Evolutionary conservation across 257 asterid species (phyloP).

Genomic region (Verbena officinalis): DNA sequence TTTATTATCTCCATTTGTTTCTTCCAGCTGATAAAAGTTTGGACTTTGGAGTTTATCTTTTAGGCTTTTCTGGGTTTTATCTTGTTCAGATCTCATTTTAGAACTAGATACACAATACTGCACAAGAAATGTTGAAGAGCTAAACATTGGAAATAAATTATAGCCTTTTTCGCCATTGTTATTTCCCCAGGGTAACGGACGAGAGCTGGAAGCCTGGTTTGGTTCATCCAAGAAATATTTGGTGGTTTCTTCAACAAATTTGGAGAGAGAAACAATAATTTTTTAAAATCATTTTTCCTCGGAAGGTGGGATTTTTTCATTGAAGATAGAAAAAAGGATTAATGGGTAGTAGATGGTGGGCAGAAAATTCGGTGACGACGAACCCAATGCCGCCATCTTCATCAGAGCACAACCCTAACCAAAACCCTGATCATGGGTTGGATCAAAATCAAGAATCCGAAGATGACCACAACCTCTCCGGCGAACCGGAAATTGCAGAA

Average conservation of each 20-base stretch:
- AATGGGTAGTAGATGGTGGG: conserved; percentile 84
- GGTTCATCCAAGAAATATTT: conserved; percentile 31
- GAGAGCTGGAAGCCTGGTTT: conserved; percentile 25
- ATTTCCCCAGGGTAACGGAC: background rate
- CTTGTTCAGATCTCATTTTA: conserved; percentile 24
- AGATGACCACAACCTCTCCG: conserved; percentile 40
- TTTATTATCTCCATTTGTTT: too few species aligned
- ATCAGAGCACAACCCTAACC: conserved; percentile 43
- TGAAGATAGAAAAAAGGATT: conserved; percentile 11
- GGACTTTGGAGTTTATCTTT: conserved; percentile 8
- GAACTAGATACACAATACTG: background rate
- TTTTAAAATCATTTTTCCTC: conserved; percentile 18
- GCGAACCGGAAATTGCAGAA: conserved; percentile 39
- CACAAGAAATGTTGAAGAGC: background rate
- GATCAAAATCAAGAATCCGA: conserved; percentile 34
- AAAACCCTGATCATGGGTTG: conserved; percentile 41
- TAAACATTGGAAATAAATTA: background rate
- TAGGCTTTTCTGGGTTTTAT: conserved; percentile 1
- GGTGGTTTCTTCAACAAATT: conserved; percentile 33
- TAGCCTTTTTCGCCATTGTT: background rate
- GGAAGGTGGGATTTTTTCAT: conserved; percentile 30
- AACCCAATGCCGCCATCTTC: conserved; percentile 49
- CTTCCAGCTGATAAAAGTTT: background rate
- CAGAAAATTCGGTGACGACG: conserved; percentile 57
- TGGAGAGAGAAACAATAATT: conserved; percentile 26